phyloP scores from a whole-genome alignment of 2,329 filamentous ascomycete genomes.

The Aspergillus sp. region DNA sequence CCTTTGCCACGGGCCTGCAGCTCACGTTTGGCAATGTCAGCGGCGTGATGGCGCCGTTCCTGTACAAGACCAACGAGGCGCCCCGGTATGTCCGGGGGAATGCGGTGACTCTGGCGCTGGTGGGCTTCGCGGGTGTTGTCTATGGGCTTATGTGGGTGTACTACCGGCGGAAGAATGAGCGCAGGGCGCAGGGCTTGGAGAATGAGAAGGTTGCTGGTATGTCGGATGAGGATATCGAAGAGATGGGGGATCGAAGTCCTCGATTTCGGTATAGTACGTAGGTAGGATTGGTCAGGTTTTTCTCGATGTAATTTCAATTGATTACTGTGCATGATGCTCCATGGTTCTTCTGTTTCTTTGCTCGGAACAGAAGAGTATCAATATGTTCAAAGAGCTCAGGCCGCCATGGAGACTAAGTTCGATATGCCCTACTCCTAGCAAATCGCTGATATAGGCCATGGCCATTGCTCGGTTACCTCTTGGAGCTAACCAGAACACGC shows the following conservation, averaged over 20 bases:
- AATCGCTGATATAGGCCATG: too few species aligned
- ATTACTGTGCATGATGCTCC: not conserved
- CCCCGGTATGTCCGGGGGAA: slow-evolving; percentile 64
- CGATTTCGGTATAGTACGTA: slow-evolving; percentile 39
- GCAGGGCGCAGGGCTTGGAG: slow-evolving; percentile 34
- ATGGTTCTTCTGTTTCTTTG: not conserved
- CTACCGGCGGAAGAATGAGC: slow-evolving; percentile 51
- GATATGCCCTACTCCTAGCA: too few species aligned
- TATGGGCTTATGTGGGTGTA: slow-evolving; percentile 58
- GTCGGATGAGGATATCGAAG: slow-evolving; percentile 42
- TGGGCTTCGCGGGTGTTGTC: slow-evolving; percentile 53
- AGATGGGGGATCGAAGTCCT: slow-evolving; percentile 44
- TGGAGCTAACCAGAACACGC: too few species aligned
- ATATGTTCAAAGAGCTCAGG: too few species aligned
- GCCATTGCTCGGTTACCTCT: too few species aligned
- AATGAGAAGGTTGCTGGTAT: slow-evolving; percentile 39
- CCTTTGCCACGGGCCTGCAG: slow-evolving; percentile 69
- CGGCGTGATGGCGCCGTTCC: slow-evolving; percentile 71
- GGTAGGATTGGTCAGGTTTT: not conserved
- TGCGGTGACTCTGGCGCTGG: slow-evolving; percentile 59
- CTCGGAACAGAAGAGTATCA: too few species aligned
- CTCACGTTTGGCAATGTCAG: slow-evolving; percentile 68
- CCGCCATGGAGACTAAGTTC: too few species aligned
- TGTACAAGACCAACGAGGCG: slow-evolving; percentile 46
- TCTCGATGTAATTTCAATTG: not conserved